Percentiles rank a stretch among this genome's conserved stretches.
These are phyloP conservation scores for Globisporangium cystogenes DNA, from an alignment of 352 stramenopile genomes.

Conservation along the genomic window DNA sequence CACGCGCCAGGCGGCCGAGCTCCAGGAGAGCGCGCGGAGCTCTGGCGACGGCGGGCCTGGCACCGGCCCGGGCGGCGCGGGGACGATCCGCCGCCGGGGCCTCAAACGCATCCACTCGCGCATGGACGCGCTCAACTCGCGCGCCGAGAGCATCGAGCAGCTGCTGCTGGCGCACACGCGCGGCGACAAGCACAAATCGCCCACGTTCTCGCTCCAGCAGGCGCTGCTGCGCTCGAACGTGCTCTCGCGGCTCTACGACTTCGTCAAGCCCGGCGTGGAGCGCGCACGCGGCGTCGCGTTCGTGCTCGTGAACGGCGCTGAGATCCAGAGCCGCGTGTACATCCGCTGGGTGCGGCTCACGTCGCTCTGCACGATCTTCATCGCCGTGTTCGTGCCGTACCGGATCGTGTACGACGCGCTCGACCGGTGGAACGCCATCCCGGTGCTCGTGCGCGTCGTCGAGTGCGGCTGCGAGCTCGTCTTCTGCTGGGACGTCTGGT, in stretches of 20 bases:
- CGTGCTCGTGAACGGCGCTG: constrained; percentile 26
- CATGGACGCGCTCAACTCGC: constrained; percentile 41
- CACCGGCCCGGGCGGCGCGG: too few relatives aligned
- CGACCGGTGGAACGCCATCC: constrained; percentile 33
- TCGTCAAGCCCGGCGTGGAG: background rate
- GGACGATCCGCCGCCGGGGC: constrained; percentile 8
- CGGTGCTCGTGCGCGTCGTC: constrained; percentile 21
- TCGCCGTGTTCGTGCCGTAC: constrained; percentile 42
- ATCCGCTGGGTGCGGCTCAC: constrained; percentile 47
- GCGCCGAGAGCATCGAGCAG: constrained; percentile 46
- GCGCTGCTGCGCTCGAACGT: constrained; percentile 2
- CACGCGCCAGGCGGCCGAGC: constrained; percentile 32
- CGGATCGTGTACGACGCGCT: constrained; percentile 50
- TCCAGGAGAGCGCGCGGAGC: constrained; percentile 14
- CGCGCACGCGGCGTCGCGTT: background rate
- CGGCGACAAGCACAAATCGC: constrained; percentile 11
- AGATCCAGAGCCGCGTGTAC: constrained; percentile 57
- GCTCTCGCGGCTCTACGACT: background rate
- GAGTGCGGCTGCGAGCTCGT: constrained; percentile 40
- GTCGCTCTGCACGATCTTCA: constrained; percentile 38
- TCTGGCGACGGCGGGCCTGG: background rate
- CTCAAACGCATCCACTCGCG: constrained; percentile 24
- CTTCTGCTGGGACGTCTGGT: constrained; percentile 53
- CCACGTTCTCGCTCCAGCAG: constrained; percentile 7
- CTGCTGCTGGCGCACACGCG: constrained; percentile 29